Evolutionary conservation across 306 rosid species (phyloP).

Genomic region (Amphicarpaea edgeworthii): DNA sequence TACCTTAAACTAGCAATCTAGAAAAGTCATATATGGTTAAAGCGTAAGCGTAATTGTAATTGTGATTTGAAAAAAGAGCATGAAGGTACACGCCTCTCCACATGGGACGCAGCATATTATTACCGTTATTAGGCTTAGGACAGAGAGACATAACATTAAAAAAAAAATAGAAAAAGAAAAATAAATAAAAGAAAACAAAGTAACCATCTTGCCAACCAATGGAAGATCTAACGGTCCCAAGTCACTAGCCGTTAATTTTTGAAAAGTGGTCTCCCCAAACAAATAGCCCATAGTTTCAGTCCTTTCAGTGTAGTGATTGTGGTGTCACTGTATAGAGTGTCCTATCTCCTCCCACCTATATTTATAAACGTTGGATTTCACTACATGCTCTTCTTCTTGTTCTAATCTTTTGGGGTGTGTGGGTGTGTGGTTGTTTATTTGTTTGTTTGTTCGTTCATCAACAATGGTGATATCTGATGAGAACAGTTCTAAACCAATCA

Average conservation of each 20-base stretch:
- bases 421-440: not conserved
- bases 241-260: slow-evolving; percentile 93
- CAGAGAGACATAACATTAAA: not conserved
- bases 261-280: slow-evolving; percentile 52
- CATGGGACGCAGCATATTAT: slow-evolving; percentile 58
- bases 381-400: slow-evolving; percentile 31
- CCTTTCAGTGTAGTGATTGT: not conserved
- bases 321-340: slow-evolving; percentile 4
- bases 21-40: not conserved
- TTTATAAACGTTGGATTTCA: not conserved
- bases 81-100: slow-evolving; percentile 40
- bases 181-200: not conserved
- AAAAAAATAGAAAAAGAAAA: not conserved
- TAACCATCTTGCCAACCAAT: slow-evolving; percentile 19
- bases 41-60: not conserved
- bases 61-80: slow-evolving; percentile 51
- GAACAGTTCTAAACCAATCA: slow-evolving; percentile 61
- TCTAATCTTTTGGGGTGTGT: slow-evolving; percentile 19
- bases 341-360: not conserved
- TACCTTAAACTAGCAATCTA: not conserved
- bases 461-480: slow-evolving; percentile 68
- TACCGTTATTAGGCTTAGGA: slow-evolving; percentile 72
- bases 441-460: not conserved
- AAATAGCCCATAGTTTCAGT: slow-evolving; percentile 52
- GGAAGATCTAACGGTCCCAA: slow-evolving; percentile 76